These are phyloP conservation scores for Hyphopichia khmerensis DNA, from an alignment of 1,139 yeast species.

Conservation along the genomic window DNA sequence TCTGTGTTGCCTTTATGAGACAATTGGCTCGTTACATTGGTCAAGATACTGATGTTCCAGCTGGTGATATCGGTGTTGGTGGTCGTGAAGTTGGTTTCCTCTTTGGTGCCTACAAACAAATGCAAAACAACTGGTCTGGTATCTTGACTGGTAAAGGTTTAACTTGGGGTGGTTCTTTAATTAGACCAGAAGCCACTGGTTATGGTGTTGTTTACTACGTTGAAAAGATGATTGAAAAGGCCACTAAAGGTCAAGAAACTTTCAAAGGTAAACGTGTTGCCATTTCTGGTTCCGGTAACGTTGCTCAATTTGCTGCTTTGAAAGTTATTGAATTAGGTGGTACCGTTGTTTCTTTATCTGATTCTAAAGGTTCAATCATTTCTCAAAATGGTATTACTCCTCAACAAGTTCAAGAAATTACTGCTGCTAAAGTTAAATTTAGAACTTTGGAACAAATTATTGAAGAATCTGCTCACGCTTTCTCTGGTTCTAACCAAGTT, in stretches of 20 bases:
- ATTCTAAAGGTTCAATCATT: conserved; percentile 87
- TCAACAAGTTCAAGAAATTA: conserved; percentile 75
- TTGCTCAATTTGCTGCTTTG: conserved; percentile 98
- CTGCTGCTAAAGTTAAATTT: conserved; percentile 79
- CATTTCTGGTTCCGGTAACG: conserved; percentile 97
- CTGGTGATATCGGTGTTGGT: conserved; percentile 95
- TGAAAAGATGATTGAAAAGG: conserved; percentile 95
- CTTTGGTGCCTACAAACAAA: conserved; percentile 94
- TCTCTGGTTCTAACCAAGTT: conserved; percentile 52
- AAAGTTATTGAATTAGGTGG: conserved; percentile 98
- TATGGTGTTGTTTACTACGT: conserved; percentile 96
- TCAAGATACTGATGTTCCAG: conserved; percentile 93
- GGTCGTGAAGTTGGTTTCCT: conserved; percentile 91
- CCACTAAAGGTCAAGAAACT: conserved; percentile 82
- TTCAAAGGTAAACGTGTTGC: conserved; percentile 93
- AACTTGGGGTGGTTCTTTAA: conserved; percentile 98
- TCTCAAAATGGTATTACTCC: conserved; percentile 77
- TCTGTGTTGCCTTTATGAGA: conserved; percentile 94
- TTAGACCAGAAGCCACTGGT: conserved; percentile 99
- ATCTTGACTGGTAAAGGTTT: conserved; percentile 97
- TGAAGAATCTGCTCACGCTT: conserved; percentile 53
- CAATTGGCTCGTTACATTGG: conserved; percentile 96
- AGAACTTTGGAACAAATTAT: conserved; percentile 72
- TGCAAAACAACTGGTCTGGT: conserved; percentile 94
- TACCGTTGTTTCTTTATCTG: conserved; percentile 88